A percentile compares a stretch with the other conserved stretches of the same genome.
These are phyloP conservation scores for Magnusiomyces clavatus DNA, from an alignment of 1,139 yeast species.

Conservation along the genomic window DNA sequence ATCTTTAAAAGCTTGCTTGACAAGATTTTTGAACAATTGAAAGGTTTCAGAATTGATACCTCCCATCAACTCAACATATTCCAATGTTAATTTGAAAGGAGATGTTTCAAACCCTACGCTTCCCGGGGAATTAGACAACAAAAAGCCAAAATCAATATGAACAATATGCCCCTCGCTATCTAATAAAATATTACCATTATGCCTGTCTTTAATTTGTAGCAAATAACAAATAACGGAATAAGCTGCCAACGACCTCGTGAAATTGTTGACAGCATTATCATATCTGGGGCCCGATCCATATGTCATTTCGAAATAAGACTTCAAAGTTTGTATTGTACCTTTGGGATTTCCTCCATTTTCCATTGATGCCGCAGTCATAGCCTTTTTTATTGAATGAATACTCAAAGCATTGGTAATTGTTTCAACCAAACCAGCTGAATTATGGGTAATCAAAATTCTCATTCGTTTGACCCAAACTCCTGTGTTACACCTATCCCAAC, in stretches of 20 bases:
- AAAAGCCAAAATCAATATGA: constrained; percentile 92
- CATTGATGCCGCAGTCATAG: constrained; percentile 50
- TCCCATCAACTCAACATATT: constrained; percentile 80
- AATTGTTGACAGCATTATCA: constrained; percentile 70
- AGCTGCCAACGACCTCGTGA: constrained; percentile 78
- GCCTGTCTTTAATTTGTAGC: constrained; percentile 88
- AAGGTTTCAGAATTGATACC: constrained; percentile 60
- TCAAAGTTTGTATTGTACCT: constrained; percentile 61
- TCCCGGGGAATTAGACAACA: constrained; percentile 90
- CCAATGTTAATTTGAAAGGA: constrained; percentile 84
- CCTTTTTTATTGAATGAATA: constrained; percentile 87
- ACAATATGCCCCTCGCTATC: constrained; percentile 92
- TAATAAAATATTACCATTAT: constrained; percentile 90
- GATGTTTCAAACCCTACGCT: constrained; percentile 96
- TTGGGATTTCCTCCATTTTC: constrained; percentile 40
- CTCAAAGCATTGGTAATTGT: constrained; percentile 92
- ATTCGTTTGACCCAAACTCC: constrained; percentile 87
- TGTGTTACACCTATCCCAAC: constrained; percentile 64
- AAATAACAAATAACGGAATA: constrained; percentile 84
- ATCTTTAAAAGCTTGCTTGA: constrained; percentile 66
- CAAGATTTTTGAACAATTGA: constrained; percentile 48
- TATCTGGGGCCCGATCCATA: constrained; percentile 30
- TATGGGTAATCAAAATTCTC: constrained; percentile 87
- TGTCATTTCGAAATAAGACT: constrained; percentile 57
- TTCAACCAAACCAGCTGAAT: constrained; percentile 85